These are phyloP conservation scores for Bipolaris gigantea DNA, from an alignment of 2,329 filamentous ascomycete species.

Conservation along the genomic window DNA sequence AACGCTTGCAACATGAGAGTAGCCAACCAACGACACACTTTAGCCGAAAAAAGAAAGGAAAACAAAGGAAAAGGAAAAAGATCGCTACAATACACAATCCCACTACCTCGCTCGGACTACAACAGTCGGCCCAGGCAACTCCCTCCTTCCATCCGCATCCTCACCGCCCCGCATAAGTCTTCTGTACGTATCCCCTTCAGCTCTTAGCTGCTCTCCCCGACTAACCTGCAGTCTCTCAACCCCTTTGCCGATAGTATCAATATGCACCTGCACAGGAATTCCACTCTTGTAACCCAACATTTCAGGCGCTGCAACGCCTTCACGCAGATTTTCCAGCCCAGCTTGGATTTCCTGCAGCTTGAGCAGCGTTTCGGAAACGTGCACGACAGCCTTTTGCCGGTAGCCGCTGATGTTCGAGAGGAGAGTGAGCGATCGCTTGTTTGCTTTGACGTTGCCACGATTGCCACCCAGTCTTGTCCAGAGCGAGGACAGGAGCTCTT, in stretches of 20 bases:
- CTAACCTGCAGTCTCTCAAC: constrained; percentile 71
- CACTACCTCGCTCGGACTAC: constrained; percentile 17
- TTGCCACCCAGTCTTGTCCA: constrained; percentile 78
- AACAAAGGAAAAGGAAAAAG: too few species aligned
- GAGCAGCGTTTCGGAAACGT: constrained; percentile 69
- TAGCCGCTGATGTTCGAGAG: constrained; percentile 68
- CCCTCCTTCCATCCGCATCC: constrained; percentile 9
- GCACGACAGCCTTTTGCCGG: constrained; percentile 64
- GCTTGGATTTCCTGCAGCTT: constrained; percentile 74
- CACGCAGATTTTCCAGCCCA: constrained; percentile 70
- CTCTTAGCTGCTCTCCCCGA: constrained; percentile 59
- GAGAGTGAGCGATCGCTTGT: constrained; percentile 65
- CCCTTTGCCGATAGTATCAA: constrained; percentile 72
- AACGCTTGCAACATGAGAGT: neutral
- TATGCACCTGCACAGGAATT: constrained; percentile 71
- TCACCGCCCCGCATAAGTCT: constrained; percentile 23
- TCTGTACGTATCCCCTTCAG: constrained; percentile 58
- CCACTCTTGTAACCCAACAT: constrained; percentile 56
- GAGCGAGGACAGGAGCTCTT: constrained; percentile 68
- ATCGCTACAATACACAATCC: neutral
- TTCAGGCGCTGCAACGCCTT: constrained; percentile 69
- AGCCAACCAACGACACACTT: neutral
- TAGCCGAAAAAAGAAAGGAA: neutral
- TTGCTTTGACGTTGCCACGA: constrained; percentile 59
- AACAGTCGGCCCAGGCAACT: constrained; percentile 19